These are phyloP conservation scores for Gracilariopsis chorda DNA, from an alignment of 23 red algal genomes.

Conservation along the genomic window DNA sequence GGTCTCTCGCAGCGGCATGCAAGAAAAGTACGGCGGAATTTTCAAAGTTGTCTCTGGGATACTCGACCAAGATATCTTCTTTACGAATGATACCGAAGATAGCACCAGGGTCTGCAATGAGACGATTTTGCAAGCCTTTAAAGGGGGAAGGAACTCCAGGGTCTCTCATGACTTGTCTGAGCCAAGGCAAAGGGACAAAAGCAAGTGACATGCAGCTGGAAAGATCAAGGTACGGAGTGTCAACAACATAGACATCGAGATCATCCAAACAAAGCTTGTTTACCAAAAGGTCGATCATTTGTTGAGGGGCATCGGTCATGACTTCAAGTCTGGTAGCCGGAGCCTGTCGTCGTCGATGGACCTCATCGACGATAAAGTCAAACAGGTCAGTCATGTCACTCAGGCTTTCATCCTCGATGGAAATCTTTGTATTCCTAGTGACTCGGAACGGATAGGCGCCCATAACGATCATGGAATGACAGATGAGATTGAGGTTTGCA, in stretches of 20 bases:
- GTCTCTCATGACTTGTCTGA: constrained; percentile 59
- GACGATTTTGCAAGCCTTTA: constrained; percentile 56
- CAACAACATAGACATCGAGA: constrained; percentile 71
- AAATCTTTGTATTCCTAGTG: constrained; percentile 93
- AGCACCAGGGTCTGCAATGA: constrained; percentile 53
- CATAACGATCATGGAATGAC: constrained; percentile 71
- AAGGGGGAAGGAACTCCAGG: constrained; percentile 69
- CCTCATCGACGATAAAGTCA: constrained; percentile 82
- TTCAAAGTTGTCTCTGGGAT: constrained; percentile 81
- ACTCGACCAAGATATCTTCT: constrained; percentile 80
- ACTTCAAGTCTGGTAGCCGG: constrained; percentile 90
- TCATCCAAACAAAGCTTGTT: constrained; percentile 79
- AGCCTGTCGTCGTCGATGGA: constrained; percentile 74
- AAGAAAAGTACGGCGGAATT: constrained; percentile 81
- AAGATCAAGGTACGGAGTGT: constrained; percentile 71
- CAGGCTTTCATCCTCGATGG: constrained; percentile 78
- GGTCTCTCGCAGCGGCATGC: constrained; percentile 76
- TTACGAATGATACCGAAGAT: constrained; percentile 85
- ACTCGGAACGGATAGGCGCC: constrained; percentile 83
- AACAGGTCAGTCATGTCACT: constrained; percentile 77
- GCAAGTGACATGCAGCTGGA: constrained; percentile 74
- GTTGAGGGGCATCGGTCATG: constrained; percentile 52
- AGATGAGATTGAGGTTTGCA: constrained; percentile 52
- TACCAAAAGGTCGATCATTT: constrained; percentile 57
- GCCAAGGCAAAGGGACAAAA: constrained; percentile 66